These are phyloP conservation scores for Spinacia oleracea DNA, from an alignment of 179 eudicot genomes.

Conservation along the genomic window DNA sequence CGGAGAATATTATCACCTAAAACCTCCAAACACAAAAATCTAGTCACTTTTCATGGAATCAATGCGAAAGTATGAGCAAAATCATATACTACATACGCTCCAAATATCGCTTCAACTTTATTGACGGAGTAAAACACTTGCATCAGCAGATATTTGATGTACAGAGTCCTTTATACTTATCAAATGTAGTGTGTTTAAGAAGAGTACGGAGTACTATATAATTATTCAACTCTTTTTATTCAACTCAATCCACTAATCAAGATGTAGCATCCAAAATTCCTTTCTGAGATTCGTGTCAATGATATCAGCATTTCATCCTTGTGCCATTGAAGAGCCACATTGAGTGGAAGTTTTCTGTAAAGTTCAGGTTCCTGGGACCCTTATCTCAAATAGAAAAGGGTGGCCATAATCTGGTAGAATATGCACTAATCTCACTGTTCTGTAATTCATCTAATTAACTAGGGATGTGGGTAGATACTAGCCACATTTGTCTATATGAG, in stretches of 20 bases:
- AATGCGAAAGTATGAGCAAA: not conserved
- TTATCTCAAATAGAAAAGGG: constrained; percentile 7
- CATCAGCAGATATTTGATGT: not conserved
- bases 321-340: constrained; percentile 27
- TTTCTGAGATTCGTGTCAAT: constrained; percentile 19
- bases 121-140: not conserved
- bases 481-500: no score
- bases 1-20: constrained; percentile 3
- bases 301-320: constrained; percentile 22
- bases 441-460: constrained; percentile 5
- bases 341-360: constrained; percentile 32
- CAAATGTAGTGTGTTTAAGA: constrained; percentile 18
- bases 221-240: not conserved
- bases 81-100: not conserved
- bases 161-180: not conserved
- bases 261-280: constrained; percentile 10
- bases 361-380: constrained; percentile 36
- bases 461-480: not conserved
- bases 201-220: not conserved
- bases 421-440: not conserved
- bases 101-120: not conserved
- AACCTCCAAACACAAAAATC: not conserved
- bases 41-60: constrained; percentile 2
- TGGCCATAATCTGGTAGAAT: constrained; percentile 16
- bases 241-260: constrained; percentile 18